Evolutionary conservation across 495 filamentous ascomycete species (phyloP).

Genomic region (Xylaria acuta): DNA sequence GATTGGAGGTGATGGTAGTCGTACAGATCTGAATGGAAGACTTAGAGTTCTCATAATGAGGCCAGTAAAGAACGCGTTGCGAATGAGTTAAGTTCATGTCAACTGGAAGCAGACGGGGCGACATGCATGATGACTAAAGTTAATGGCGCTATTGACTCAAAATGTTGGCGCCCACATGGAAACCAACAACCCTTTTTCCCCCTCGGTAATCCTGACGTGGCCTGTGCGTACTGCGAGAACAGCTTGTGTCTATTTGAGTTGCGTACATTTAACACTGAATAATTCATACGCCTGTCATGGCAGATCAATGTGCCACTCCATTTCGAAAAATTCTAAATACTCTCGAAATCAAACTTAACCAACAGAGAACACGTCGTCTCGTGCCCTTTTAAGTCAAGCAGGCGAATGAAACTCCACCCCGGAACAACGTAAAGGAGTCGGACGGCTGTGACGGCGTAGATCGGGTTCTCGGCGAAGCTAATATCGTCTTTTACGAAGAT

Average conservation of each 20-base stretch:
- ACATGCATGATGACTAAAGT: too few species aligned
- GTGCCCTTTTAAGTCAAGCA: conserved; percentile 59
- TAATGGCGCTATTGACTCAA: too few species aligned
- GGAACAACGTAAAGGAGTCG: conserved; percentile 53
- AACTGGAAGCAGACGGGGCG: neutral
- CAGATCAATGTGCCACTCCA: too few species aligned
- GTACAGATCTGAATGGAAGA: neutral
- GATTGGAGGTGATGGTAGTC: neutral
- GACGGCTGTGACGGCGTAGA: conserved; percentile 54
- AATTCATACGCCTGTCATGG: too few species aligned
- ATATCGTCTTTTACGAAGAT: conserved; percentile 62
- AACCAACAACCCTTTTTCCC: too few species aligned
- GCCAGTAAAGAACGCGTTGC: neutral
- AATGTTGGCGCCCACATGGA: too few species aligned
- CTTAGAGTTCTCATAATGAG: neutral
- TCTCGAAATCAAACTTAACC: conserved; percentile 55
- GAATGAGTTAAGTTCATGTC: neutral
- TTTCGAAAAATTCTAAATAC: conserved; percentile 31
- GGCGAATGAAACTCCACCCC: conserved; percentile 60
- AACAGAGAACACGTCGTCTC: conserved; percentile 60
- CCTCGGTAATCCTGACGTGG: too few species aligned
- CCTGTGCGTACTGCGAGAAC: too few species aligned
- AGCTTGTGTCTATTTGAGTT: too few species aligned
- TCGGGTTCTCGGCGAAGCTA: conserved; percentile 56
- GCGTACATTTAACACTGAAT: too few species aligned